A percentile compares a stretch with the other conserved stretches of the same genome.
phyloP scores from a whole-genome alignment of 305 asterid genomes.

The Solanum hybrid region DNA sequence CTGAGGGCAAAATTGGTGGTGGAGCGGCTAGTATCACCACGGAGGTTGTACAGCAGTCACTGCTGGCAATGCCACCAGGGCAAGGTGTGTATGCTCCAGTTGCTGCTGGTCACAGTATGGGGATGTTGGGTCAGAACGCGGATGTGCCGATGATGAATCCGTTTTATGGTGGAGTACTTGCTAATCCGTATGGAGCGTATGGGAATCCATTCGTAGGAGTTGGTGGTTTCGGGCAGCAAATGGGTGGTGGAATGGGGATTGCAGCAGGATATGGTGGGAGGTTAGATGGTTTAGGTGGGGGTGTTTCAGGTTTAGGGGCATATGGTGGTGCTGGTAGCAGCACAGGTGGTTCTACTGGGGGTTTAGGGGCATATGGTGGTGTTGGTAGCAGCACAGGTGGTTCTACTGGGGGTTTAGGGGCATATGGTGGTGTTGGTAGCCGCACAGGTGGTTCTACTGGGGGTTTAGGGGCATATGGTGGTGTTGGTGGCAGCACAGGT shows the following conservation, averaged over 20 bases:
- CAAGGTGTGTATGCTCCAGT: slow-evolving; percentile 37
- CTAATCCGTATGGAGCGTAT: slow-evolving; percentile 39
- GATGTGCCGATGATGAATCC: slow-evolving; percentile 29
- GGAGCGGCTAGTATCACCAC: slow-evolving; percentile 80
- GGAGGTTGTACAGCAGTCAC: slow-evolving; percentile 51
- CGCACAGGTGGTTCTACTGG: slow-evolving; percentile 27
- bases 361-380: slow-evolving; percentile 6
- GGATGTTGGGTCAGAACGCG: slow-evolving; percentile 40
- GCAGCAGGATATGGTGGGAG: slow-evolving; percentile 15
- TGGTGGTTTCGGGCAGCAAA: slow-evolving; percentile 41
- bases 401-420: slow-evolving; percentile 18
- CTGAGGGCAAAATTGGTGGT: slow-evolving; percentile 45
- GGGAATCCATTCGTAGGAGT: slow-evolving; percentile 39
- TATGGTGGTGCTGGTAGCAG: slow-evolving; percentile 19
- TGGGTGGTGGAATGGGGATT: slow-evolving; percentile 33
- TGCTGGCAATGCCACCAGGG: slow-evolving; percentile 14
- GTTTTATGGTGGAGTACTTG: slow-evolving; percentile 39
- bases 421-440: slow-evolving; percentile 17
- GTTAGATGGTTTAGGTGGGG: slow-evolving; percentile 13
- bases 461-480: slow-evolving; percentile 10
- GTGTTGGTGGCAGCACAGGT: slow-evolving; percentile 19
- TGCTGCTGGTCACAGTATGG: slow-evolving; percentile 45
- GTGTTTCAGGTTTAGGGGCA: slow-evolving; percentile 5
- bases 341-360: slow-evolving; percentile 27
- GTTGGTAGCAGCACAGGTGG: slow-evolving; percentile 25